A percentile compares a stretch with the other conserved stretches of the same genome.
phyloP scores from a whole-genome alignment of 2,329 filamentous ascomycete species.

The Canariomyces notabilis region DNA sequence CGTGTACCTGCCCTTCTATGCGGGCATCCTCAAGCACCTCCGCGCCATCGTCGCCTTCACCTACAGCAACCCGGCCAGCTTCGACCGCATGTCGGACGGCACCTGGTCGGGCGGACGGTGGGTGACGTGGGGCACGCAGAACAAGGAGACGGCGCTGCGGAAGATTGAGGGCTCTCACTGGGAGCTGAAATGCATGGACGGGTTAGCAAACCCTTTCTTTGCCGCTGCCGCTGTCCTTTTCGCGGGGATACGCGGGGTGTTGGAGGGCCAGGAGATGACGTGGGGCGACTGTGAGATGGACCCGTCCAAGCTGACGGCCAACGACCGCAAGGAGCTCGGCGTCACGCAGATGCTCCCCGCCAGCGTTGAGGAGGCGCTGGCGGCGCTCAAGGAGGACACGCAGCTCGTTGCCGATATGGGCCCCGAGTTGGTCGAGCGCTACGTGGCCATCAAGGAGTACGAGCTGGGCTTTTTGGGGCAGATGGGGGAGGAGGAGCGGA shows the following conservation, averaged over 20 bases:
- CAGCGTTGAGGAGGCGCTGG: conserved; percentile 50
- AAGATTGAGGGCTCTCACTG: conserved; percentile 64
- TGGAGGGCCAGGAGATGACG: conserved; percentile 36
- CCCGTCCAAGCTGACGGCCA: conserved; percentile 44
- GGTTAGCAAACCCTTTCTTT: conserved; percentile 73
- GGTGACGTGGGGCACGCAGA: conserved; percentile 77
- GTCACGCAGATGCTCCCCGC: conserved; percentile 51
- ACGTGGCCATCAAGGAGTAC: conserved; percentile 52
- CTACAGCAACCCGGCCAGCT: conserved; percentile 61
- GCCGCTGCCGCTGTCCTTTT: conserved; percentile 57
- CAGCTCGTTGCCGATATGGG: conserved; percentile 44
- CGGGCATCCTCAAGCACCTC: conserved; percentile 63
- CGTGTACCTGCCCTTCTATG: conserved; percentile 63
- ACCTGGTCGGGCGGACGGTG: conserved; percentile 73
- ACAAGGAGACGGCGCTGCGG: conserved; percentile 69
- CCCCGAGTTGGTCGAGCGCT: conserved; percentile 48
- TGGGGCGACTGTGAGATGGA: conserved; percentile 52
- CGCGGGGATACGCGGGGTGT: conserved; percentile 54
- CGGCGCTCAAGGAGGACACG: conserved; percentile 44
- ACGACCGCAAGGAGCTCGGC: conserved; percentile 46
- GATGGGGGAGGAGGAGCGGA: conserved; percentile 45
- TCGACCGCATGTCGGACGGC: conserved; percentile 63
- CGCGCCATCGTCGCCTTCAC: conserved; percentile 64
- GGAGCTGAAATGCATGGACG: conserved; percentile 76
- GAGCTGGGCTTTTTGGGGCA: conserved; percentile 48